A percentile compares a stretch with the other conserved stretches of the same genome.
phyloP scores from a whole-genome alignment of 768 basidiomycete species.

The Strobilomyces dryophilus region DNA sequence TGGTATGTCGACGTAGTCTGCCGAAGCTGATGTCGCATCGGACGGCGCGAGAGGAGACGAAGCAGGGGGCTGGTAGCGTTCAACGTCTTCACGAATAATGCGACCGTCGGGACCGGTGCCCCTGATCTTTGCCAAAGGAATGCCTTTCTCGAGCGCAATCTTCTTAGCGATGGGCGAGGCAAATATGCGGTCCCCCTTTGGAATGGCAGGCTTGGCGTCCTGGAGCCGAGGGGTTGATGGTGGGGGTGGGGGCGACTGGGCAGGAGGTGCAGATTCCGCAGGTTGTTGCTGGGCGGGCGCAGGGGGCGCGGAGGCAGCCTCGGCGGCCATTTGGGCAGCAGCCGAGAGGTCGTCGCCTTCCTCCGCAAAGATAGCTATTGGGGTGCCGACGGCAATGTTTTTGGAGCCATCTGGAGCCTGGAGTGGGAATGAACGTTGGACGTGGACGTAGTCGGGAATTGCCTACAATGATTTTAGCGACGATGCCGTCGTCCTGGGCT shows the following conservation, averaged over 20 bases:
- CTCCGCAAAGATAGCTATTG: slow-evolving; percentile 90
- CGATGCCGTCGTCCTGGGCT: slow-evolving; percentile 94
- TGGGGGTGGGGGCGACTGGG: slow-evolving; percentile 33
- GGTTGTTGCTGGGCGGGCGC: slow-evolving; percentile 33
- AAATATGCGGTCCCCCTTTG: slow-evolving; percentile 79
- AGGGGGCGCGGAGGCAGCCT: slow-evolving; percentile 45
- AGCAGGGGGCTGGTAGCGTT: slow-evolving; percentile 69
- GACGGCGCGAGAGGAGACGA: slow-evolving; percentile 42
- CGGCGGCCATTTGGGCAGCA: slow-evolving; percentile 66
- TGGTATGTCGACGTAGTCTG: slow-evolving; percentile 87
- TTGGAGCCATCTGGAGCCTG: slow-evolving; percentile 85
- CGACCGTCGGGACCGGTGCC: slow-evolving; percentile 93
- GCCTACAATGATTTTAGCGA: slow-evolving; percentile 94
- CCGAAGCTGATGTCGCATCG: slow-evolving; percentile 44
- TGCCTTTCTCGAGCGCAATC: slow-evolving; percentile 90
- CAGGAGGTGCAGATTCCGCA: slow-evolving; percentile 41
- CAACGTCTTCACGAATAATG: slow-evolving; percentile 92
- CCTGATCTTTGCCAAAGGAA: slow-evolving; percentile 86
- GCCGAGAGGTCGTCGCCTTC: slow-evolving; percentile 93
- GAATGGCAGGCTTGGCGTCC: slow-evolving; percentile 51
- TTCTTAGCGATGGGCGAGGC: slow-evolving; percentile 96
- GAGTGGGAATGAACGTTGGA: background rate
- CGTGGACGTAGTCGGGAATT: slow-evolving; percentile 1
- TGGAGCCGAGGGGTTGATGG: slow-evolving; percentile 33
- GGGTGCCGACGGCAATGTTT: slow-evolving; percentile 77